Percentiles rank a stretch among this genome's conserved stretches.
phyloP scores from a whole-genome alignment of 2,329 filamentous ascomycete genomes.

The Atkinsonella texensis region DNA sequence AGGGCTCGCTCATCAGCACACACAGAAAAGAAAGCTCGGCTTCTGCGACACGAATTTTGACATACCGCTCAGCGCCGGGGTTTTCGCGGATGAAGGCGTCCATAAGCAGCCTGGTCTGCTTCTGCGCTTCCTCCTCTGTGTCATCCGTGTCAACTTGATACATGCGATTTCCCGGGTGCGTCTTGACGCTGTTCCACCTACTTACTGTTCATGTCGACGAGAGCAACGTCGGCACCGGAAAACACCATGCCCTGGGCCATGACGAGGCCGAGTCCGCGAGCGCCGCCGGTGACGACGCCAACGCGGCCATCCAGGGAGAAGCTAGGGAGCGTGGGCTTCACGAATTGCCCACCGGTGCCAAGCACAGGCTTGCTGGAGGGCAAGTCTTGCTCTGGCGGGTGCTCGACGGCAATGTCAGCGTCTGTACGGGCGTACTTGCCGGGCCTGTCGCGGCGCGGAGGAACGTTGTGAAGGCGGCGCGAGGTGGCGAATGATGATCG shows the following conservation, averaged over 20 bases:
- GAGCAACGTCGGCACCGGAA: constrained; percentile 77
- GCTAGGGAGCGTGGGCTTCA: constrained; percentile 71
- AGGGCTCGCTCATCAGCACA: background rate
- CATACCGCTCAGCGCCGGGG: constrained; percentile 57
- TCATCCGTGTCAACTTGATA: background rate
- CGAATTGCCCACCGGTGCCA: constrained; percentile 67
- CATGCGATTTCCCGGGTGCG: too few relatives aligned
- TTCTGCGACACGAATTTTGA: background rate
- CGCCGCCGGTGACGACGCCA: constrained; percentile 80
- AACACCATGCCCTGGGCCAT: constrained; percentile 89
- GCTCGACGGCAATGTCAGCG: constrained; percentile 63
- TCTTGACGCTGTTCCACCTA: background rate
- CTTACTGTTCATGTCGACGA: constrained; percentile 83
- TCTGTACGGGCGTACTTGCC: constrained; percentile 72
- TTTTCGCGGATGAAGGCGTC: constrained; percentile 70
- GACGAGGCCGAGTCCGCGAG: constrained; percentile 76
- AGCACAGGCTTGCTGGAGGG: constrained; percentile 59
- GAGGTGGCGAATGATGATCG: constrained; percentile 14
- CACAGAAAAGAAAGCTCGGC: background rate
- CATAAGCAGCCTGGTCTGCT: constrained; percentile 62
- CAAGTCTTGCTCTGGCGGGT: constrained; percentile 62
- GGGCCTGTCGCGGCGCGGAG: constrained; percentile 28
- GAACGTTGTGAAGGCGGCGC: constrained; percentile 21
- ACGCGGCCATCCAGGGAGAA: constrained; percentile 82
- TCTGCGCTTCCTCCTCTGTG: constrained; percentile 69